Evolutionary conservation across 495 filamentous ascomycete genomes (phyloP).

Genomic region (Tetracladium marchalianum): DNA sequence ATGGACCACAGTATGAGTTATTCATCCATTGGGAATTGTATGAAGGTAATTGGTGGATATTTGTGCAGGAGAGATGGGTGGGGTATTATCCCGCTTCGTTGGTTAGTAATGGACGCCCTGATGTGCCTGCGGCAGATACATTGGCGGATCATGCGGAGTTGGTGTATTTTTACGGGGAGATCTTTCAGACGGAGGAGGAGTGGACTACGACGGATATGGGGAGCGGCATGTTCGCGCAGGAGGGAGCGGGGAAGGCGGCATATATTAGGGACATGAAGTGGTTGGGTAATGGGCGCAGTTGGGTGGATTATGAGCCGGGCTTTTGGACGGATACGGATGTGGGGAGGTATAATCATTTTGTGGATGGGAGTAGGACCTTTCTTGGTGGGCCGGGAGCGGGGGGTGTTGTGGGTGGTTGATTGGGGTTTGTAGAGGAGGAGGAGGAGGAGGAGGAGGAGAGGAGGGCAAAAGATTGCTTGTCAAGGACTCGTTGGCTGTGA

Average conservation of each 20-base stretch:
- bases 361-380: constrained; percentile 14
- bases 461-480: too few species aligned
- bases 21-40: constrained; percentile 16
- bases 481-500: too few species aligned
- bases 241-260: constrained; percentile 13
- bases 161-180: constrained; percentile 23
- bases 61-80: constrained; percentile 18
- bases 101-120: constrained; percentile 1
- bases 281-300: not conserved
- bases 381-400: constrained; percentile 22
- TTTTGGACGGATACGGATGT: constrained; percentile 12
- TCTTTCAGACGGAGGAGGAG: constrained; percentile 15
- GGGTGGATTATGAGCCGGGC: constrained; percentile 8
- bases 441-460: too few species aligned
- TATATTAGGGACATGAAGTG: constrained; percentile 22
- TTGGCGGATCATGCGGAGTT: constrained; percentile 12
- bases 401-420: constrained; percentile 16
- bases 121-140: constrained; percentile 2
- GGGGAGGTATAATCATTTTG: constrained; percentile 12
- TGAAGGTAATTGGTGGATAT: constrained; percentile 22
- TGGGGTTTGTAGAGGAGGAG: too few species aligned
- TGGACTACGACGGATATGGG: constrained; percentile 24
- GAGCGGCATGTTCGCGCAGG: constrained; percentile 18
- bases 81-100: constrained; percentile 20
- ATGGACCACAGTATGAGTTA: constrained; percentile 19